phyloP scores from a whole-genome alignment of 345 rosid genomes.

The Excoecaria agallocha region DNA sequence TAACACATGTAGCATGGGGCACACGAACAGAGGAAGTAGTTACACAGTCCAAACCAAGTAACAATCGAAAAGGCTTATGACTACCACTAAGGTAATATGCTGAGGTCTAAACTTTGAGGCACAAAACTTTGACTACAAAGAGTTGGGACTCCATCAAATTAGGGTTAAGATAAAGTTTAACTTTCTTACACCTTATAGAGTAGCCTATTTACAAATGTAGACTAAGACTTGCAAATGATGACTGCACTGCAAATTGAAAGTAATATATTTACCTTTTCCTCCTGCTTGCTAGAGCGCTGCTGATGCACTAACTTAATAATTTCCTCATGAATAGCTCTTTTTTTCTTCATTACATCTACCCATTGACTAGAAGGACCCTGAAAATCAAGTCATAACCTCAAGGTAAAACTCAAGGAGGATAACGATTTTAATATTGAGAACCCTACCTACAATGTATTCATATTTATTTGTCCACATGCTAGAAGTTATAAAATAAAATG shows the following conservation, averaged over 20 bases:
- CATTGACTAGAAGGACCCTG: conserved; percentile 69
- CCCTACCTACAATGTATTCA: not conserved
- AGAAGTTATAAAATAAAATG: not conserved
- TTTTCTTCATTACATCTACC: conserved; percentile 94
- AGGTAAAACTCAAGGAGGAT: not conserved
- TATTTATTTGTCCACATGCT: not conserved
- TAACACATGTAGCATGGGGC: not conserved
- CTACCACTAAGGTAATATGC: conserved; percentile 4
- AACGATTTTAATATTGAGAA: not conserved
- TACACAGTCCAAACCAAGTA: not conserved
- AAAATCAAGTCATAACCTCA: conserved; percentile 22
- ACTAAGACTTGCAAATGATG: not conserved
- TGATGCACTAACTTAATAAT: conserved; percentile 66
- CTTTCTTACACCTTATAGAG: not conserved
- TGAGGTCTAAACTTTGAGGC: not conserved
- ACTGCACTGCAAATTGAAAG: not conserved
- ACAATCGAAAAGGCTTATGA: not conserved
- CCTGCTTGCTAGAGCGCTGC: conserved; percentile 47
- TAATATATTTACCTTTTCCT: conserved; percentile 46
- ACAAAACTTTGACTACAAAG: not conserved
- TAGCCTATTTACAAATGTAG: not conserved
- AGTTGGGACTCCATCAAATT: not conserved
- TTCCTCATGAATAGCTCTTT: conserved; percentile 78
- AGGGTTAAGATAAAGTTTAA: not conserved
- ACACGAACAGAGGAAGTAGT: not conserved